Evolutionary conservation across 768 basidiomycete genomes (phyloP), one percentile per base, ranked within the genome.

Genomic region (Baorangia bicolor): DNA sequence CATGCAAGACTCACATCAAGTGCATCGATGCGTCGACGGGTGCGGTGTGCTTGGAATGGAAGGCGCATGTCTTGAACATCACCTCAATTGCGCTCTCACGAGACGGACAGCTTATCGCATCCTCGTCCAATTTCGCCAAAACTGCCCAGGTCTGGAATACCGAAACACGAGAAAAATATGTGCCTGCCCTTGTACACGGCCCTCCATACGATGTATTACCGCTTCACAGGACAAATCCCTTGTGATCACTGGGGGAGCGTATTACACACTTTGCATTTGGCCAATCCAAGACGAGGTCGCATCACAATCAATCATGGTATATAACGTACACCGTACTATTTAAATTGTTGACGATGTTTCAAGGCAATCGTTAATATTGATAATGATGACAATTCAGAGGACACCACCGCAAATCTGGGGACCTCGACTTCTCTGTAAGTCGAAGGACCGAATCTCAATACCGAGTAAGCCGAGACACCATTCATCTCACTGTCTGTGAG

Each of bases 131-230:
- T 42, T 38, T 20, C 4, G 65, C 56, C 33, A 46, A 35, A 20
- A 63, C 62, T 0, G 54, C 59, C 28, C 59, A 53, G 16, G 4
- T 61, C 27, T 66, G 62, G 65, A 42, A 34, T 20, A 57, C 37
- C 5, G 31, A 14, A 4, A 57, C 59, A 8, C 50, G 18, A 11
- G 20, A 51, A n/a, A 46, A 48, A 21, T 27, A 14, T 23, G 16
- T 40, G 3, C 38, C 55, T 33, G 23, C 39, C 30, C 50, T 59
- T 14, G n/a, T 40, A 6, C 55, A 59, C 25, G 4, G 3, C 4
- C 12, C 34, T 16, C 2, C 14, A 34, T 56, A 20, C 28, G 20
- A 34, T 46, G 35, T 12, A 13, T 34, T 38, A 49, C 58, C 1
- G 12, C 56, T 28, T 56, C 58, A 7, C 41, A 30, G 3, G 38